Evolutionary conservation across 345 rosid species (phyloP).

Genomic region (Hirschfeldia incana): DNA sequence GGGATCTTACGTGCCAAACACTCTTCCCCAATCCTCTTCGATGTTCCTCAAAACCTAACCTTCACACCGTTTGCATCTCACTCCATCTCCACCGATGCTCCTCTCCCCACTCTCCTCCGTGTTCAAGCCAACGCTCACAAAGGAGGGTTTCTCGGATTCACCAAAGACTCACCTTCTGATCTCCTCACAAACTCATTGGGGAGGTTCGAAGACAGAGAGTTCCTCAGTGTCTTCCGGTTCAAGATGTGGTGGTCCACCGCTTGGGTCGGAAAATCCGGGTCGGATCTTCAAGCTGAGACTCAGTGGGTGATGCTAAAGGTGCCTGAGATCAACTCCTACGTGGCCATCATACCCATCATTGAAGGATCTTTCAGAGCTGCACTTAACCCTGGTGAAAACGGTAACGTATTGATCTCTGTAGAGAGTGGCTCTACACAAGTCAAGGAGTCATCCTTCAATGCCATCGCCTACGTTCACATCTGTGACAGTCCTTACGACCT

Average conservation of each 20-base stretch:
- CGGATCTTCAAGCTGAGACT: slow-evolving; percentile 79
- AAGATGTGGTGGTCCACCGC: slow-evolving; percentile 93
- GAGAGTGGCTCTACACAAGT: slow-evolving; percentile 70
- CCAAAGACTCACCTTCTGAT: slow-evolving; percentile 44
- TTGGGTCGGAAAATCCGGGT: slow-evolving; percentile 77
- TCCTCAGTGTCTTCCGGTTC: slow-evolving; percentile 69
- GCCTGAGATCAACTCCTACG: slow-evolving; percentile 60
- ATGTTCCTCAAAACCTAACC: slow-evolving; percentile 63
- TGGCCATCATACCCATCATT: slow-evolving; percentile 59
- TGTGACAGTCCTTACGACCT: slow-evolving; percentile 67
- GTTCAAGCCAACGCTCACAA: slow-evolving; percentile 52
- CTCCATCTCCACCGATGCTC: slow-evolving; percentile 51
- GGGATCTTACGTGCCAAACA: slow-evolving; percentile 53
- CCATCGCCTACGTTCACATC: slow-evolving; percentile 77
- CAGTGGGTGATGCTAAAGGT: slow-evolving; percentile 74
- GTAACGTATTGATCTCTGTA: slow-evolving; percentile 57
- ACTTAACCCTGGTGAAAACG: slow-evolving; percentile 59
- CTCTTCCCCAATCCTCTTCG: slow-evolving; percentile 50
- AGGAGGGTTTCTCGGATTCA: slow-evolving; percentile 76
- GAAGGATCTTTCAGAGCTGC: slow-evolving; percentile 75
- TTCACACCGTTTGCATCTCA: slow-evolving; percentile 52
- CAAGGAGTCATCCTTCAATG: slow-evolving; percentile 52
- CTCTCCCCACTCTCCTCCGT: slow-evolving; percentile 52
- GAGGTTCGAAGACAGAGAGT: slow-evolving; percentile 54
- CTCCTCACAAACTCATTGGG: slow-evolving; percentile 61